phyloP scores from a whole-genome alignment of 768 basidiomycete species.

The Amanita fuliginea region DNA sequence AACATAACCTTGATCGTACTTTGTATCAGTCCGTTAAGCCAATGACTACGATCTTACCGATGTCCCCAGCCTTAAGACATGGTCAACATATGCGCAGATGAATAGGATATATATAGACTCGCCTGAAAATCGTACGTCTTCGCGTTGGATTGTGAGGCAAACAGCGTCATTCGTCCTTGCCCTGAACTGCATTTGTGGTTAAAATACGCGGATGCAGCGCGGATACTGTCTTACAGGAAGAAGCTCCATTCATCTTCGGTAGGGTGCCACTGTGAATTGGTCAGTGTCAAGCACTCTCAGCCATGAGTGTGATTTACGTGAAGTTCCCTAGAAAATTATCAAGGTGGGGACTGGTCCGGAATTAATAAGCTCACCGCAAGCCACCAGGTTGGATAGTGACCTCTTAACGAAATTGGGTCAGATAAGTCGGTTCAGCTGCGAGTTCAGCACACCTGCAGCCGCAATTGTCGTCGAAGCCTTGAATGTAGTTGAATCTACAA shows the following conservation, averaged over 20 bases:
- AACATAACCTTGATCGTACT: slow-evolving; percentile 30
- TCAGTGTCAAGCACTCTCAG: not conserved
- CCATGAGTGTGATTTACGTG: slow-evolving; percentile 27
- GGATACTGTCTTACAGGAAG: slow-evolving; percentile 31
- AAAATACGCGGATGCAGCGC: not conserved
- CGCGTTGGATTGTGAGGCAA: slow-evolving; percentile 41
- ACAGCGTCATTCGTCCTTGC: slow-evolving; percentile 41
- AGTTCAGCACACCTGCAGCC: slow-evolving; percentile 21
- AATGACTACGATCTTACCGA: slow-evolving; percentile 22
- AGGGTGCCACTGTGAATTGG: slow-evolving; percentile 50
- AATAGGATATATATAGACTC: not conserved
- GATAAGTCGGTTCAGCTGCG: no score
- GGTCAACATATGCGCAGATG: not conserved
- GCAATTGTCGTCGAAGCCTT: slow-evolving; percentile 39
- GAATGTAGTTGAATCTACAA: slow-evolving; percentile 44
- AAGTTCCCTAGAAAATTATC: slow-evolving; percentile 29
- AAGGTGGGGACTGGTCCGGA: not conserved
- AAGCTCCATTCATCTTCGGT: slow-evolving; percentile 56
- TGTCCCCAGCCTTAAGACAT: slow-evolving; percentile 36
- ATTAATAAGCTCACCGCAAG: slow-evolving; percentile 26
- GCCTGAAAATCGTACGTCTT: slow-evolving; percentile 51
- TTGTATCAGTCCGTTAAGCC: slow-evolving; percentile 2
- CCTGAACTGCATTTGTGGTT: slow-evolving; percentile 31
- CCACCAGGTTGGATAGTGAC: slow-evolving; percentile 48
- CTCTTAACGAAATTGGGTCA: slow-evolving; percentile 17